phyloP scores from a whole-genome alignment of 257 asterid species.

The Leptodermis oblonga region DNA sequence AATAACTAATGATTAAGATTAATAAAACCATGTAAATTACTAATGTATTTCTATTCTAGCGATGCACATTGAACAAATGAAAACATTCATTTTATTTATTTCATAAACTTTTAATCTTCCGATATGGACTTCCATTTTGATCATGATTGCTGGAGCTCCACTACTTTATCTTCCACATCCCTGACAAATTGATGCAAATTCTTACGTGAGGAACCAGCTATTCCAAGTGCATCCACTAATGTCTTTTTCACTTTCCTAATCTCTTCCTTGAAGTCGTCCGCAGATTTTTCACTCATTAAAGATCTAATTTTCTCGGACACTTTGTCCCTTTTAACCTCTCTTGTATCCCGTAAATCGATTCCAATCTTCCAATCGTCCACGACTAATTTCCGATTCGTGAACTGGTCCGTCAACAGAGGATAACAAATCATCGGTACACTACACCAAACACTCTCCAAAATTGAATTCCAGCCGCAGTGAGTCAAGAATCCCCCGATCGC shows the following conservation, averaged over 20 bases:
- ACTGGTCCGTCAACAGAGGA: conserved; percentile 32
- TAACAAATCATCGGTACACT: conserved; percentile 35
- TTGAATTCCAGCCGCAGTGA: conserved; percentile 62
- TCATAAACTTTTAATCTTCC: no score
- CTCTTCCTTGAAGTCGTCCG: not conserved
- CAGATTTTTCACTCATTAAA: conserved; percentile 14
- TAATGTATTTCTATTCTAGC: no score
- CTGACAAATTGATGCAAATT: conserved; percentile 3
- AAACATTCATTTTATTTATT: no score
- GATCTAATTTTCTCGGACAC: conserved; percentile 28
- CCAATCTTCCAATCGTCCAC: conserved; percentile 37
- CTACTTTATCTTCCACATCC: not conserved
- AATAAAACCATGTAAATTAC: no score
- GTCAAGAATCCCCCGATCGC: conserved; percentile 52
- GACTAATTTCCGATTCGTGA: conserved; percentile 33
- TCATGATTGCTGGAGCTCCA: not conserved
- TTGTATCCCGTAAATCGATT: conserved; percentile 21
- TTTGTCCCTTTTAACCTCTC: conserved; percentile 10
- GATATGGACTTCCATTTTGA: no score
- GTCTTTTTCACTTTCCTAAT: not conserved
- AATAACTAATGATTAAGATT: no score
- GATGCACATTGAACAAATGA: no score
- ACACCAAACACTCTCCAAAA: conserved; percentile 42
- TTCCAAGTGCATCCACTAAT: not conserved
- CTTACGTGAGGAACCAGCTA: conserved; percentile 8